These are phyloP conservation scores for Sherardia arvensis DNA, from an alignment of 257 asterid genomes.

Conservation along the genomic window DNA sequence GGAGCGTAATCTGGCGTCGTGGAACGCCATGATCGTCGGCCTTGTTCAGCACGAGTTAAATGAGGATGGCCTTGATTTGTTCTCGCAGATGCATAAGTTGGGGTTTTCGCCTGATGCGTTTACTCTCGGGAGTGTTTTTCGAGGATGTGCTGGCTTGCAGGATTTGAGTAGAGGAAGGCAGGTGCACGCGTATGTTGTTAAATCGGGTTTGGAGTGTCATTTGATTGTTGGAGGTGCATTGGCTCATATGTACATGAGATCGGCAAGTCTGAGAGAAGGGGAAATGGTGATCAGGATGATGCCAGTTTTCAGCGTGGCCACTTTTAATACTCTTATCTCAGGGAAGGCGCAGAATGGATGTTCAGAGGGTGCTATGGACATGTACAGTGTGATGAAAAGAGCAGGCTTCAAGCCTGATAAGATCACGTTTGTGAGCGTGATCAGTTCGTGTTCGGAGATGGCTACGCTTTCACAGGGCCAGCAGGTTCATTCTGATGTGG, in stretches of 20 bases:
- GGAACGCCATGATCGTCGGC: constrained; percentile 83
- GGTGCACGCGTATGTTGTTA: constrained; percentile 45
- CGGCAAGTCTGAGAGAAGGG: constrained; percentile 55
- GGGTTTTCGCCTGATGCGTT: constrained; percentile 63
- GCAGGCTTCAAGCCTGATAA: constrained; percentile 60
- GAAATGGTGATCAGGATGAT: constrained; percentile 46
- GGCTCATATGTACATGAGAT: constrained; percentile 82
- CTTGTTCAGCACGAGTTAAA: constrained; percentile 49
- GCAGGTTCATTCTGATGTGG: constrained; percentile 77
- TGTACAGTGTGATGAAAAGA: constrained; percentile 45
- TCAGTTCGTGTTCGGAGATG: constrained; percentile 70
- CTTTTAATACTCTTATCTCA: constrained; percentile 67
- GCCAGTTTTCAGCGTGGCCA: constrained; percentile 48
- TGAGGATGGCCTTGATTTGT: constrained; percentile 47
- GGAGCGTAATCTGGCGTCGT: constrained; percentile 64
- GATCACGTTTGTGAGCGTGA: constrained; percentile 69
- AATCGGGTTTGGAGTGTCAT: constrained; percentile 46
- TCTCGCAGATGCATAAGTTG: constrained; percentile 38
- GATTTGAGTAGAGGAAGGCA: constrained; percentile 60
- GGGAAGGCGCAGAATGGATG: constrained; percentile 80
- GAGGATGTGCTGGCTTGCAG: constrained; percentile 87
- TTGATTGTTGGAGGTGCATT: constrained; percentile 60
- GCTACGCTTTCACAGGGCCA: constrained; percentile 84
- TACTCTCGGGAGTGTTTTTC: constrained; percentile 65
- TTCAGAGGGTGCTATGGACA: constrained; percentile 45